Evolutionary conservation across 2,329 filamentous ascomycete species (phyloP), one percentile per base, ranked within the genome.

Genomic region (Sporothrix curviconia): DNA sequence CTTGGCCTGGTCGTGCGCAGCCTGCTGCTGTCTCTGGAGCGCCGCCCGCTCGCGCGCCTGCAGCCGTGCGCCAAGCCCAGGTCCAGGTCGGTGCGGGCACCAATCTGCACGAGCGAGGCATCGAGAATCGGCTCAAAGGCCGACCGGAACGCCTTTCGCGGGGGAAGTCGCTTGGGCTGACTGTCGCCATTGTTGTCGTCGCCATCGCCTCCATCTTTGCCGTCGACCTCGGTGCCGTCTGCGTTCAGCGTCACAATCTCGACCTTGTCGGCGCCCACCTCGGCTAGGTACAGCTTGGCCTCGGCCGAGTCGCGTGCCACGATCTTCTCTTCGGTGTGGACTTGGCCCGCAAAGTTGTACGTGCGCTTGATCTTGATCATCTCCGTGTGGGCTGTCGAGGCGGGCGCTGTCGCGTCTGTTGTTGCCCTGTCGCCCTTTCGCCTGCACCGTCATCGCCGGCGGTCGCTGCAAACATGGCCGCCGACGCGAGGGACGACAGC

Each of bases 281-380:
- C 80, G 1, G 80, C 79, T 14, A 87, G 76, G 63, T 83, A 85
- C 11, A 86, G 75, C 61, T 79, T 82, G 43, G 83, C 85, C 67
- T 87, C 85, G 55, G 84, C 84, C 0, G 84, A 87, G 65, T 82
- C 77, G 44, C 80, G 77, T 3, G 82, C 74, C 1, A 90, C 84
- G 11, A 85, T 72, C 67, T 88, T 89, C 67, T 89, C 84, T 65
- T 90, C 87, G 0, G 80, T 86, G 64, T 87, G 83, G 12, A 86
- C 77, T 65, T 86, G 82, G 30, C 87, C 87, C 36, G 87, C 87
- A 64, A 90, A 90, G 64, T 86, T 87, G 71, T 89, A 90, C 14
- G 82, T 85, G 30, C 85, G 83, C 64, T 84, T 87, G 60, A 90
- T 86, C 60, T 78, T 80, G 64, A 90, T 76, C 72, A 76, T 77